phyloP scores from a whole-genome alignment of 345 rosid species.

The Dovyalis caffra region DNA sequence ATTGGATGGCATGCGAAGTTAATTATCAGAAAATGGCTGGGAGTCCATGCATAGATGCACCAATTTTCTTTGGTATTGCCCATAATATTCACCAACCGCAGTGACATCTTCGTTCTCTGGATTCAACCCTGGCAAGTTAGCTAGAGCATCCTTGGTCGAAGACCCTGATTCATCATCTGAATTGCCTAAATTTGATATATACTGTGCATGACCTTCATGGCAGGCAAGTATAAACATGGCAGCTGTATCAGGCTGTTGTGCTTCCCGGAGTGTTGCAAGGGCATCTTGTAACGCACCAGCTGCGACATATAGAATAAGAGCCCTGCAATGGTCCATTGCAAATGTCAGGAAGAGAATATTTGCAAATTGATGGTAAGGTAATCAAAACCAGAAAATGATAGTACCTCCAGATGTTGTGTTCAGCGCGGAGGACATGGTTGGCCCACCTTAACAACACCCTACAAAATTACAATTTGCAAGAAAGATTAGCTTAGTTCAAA shows the following conservation, averaged over 20 bases:
- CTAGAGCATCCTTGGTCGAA: slow-evolving; percentile 24
- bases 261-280: slow-evolving; percentile 76
- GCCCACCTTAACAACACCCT: slow-evolving; percentile 97
- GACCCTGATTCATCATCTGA: slow-evolving; percentile 46
- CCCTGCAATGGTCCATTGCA: slow-evolving; percentile 45
- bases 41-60: slow-evolving; percentile 94
- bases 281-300: slow-evolving; percentile 92
- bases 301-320: slow-evolving; percentile 82
- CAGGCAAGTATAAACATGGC: slow-evolving; percentile 95
- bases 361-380: neutral
- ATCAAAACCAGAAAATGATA: neutral
- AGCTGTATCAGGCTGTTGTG: slow-evolving; percentile 83
- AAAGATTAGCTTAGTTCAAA: neutral
- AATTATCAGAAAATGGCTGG: slow-evolving; percentile 65
- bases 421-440: slow-evolving; percentile 66
- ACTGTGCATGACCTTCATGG: slow-evolving; percentile 62
- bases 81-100: slow-evolving; percentile 78
- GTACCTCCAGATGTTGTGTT: slow-evolving; percentile 96
- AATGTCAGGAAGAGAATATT: slow-evolving; percentile 13
- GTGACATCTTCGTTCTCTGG: slow-evolving; percentile 71
- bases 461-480: slow-evolving; percentile 12
- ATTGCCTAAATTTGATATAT: slow-evolving; percentile 35
- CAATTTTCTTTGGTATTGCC: slow-evolving; percentile 84
- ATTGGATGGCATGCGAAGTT: too few relatives aligned
- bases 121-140: slow-evolving; percentile 61